Base-by-base conservation (phyloP, 176 grass and related monocot genomes). In the Bothriochloa decipiens region DNA sequence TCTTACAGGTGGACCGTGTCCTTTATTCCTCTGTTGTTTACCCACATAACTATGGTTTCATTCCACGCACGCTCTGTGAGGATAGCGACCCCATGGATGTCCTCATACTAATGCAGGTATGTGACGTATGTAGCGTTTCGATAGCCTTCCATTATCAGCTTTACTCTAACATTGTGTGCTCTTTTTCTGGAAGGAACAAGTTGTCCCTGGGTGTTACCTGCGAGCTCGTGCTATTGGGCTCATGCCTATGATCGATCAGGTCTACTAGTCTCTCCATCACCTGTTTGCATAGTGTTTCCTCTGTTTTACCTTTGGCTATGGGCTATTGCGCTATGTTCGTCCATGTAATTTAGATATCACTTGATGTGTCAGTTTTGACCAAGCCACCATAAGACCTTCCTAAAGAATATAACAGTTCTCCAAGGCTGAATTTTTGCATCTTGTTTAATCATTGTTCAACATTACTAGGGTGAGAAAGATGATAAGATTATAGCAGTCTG, bases 181-280 rank as follows among this genome's bases (percentile, higher is more conserved):
- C 74, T 78, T 72, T 67, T 32, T 76, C 57, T 28, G 83, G 37
- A 66, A 98, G 96, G 96, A 98, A 79, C 96, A 88, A 57, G 96
- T 99, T 68, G 61, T 98, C 41, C 86, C 96, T 81, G 96, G 96
- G 28, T 95, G 91, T 70, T 98, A 92, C 83, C 86, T 98, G 77
- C 93, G 93, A 72, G 96, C 96, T 25, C 96, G 91, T 87, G 96
- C 96, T 75, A 98, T 98, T 89, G 96, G 96, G 20, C 87, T 98
- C 40, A 98, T 98, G 96, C 96, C 93, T 83, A 98, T 98, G 96
- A 98, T 98, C 81, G 96, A 98, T 85, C 96, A 98, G 96, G 96
- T 95, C 32, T 81, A 69, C 32, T 81, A 69, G 77, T 43, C 70
- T 75, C 25, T 77, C 40, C 61, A 53, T 74, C 73, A 75, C 33